These are phyloP conservation scores for Amphirosellinia nigrospora DNA, from an alignment of 495 filamentous ascomycete genomes.

Conservation along the genomic window DNA sequence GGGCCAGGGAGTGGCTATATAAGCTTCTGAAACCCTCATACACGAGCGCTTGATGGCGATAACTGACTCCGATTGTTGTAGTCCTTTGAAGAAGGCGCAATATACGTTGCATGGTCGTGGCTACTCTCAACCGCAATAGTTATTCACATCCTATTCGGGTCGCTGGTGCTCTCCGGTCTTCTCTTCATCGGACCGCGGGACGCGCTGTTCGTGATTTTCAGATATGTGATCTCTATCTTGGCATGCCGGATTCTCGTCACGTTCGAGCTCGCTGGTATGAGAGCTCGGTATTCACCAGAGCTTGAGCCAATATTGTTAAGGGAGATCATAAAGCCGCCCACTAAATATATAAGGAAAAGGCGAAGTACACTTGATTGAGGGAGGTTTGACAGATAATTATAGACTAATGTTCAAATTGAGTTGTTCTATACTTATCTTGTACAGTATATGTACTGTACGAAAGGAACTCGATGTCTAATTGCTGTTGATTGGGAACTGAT, in stretches of 20 bases:
- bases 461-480: too few species aligned
- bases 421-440: too few species aligned
- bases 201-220: slow-evolving; percentile 31
- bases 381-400: neutral
- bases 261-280: slow-evolving; percentile 30
- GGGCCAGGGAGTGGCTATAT: too few species aligned
- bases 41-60: too few species aligned
- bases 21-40: too few species aligned
- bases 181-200: slow-evolving; percentile 35
- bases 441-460: too few species aligned
- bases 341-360: neutral
- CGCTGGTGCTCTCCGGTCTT: slow-evolving; percentile 38
- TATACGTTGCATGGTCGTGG: slow-evolving; percentile 29
- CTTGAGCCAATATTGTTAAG: neutral
- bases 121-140: slow-evolving; percentile 26
- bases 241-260: slow-evolving; percentile 34
- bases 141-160: slow-evolving; percentile 38
- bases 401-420: too few species aligned
- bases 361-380: neutral
- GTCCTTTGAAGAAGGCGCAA: slow-evolving; percentile 22
- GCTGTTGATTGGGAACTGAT: neutral
- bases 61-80: too few species aligned
- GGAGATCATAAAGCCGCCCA: neutral
- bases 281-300: neutral
- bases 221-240: slow-evolving; percentile 32